Evolutionary conservation across 192 early-diverging fungal species (phyloP), one percentile per base, ranked within the genome.

Genomic region (Thamnidium elegans): DNA sequence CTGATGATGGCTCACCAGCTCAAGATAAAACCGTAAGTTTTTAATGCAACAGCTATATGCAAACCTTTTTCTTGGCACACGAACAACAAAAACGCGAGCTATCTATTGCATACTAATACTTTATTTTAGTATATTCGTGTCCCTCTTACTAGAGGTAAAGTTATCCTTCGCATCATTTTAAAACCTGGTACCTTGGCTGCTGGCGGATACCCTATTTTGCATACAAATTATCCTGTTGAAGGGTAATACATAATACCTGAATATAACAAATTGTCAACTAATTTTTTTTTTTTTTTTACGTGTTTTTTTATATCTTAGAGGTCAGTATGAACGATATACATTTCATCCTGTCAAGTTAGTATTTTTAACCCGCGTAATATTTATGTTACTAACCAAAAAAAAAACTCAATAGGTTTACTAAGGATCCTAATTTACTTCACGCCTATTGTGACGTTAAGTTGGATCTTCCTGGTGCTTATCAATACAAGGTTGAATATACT

Each of bases 151-250:
- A 70, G 70, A 11, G 71, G 73, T 7, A 84, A 87, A 26, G 91
- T 89, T 55, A 77, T 82, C 36, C 73, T 97, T 56, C 86, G 93
- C 3, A 91, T 96, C 78, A 83, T 90, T 50, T 71, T 96, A 17
- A 84, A 86, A 48, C 81, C 90, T 34, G 95, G 95, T 31, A 83
- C 90, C 6, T 68, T 85, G 19, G 87, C 92, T n/a, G 86, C 89
- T 17, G 81, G 82, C 50, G 77, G 61, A 21, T 17, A 82, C 30
- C 81, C 92, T 4, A 71, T 83, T n/a, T 73, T 98, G 34, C 79
- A 85, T 66, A 95, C 92, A 45, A 98, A 98, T 75, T 93, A 94
- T 81, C 93, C 92, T 3, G 69, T 86, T 20, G 69, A 86, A 52
- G 91, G 87, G 79, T 90, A 80, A 59, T 72, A 68, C 62, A 17